phyloP scores from a whole-genome alignment of 2,329 filamentous ascomycete genomes.

The Zymoseptoria brevis region DNA sequence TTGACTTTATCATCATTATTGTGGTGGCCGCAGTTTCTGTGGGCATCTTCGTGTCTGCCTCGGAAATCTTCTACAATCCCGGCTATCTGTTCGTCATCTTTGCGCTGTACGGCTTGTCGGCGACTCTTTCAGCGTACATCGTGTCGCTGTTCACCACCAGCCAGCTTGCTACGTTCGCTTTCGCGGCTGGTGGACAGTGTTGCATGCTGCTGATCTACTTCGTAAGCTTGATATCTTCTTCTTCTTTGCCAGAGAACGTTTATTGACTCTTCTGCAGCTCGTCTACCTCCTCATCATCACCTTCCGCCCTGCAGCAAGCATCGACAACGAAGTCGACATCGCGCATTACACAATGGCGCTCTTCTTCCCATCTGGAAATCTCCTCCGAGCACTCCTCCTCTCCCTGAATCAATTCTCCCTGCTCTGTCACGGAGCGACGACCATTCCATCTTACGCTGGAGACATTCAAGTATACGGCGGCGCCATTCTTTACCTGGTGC shows the following conservation, averaged over 20 bases:
- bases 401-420: slow-evolving; percentile 77
- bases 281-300: slow-evolving; percentile 47
- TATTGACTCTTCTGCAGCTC: slow-evolving; percentile 17
- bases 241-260: too few relatives aligned
- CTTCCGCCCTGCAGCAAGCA: slow-evolving; percentile 60
- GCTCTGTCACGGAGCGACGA: slow-evolving; percentile 55
- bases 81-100: slow-evolving; percentile 78
- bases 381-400: slow-evolving; percentile 66
- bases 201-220: slow-evolving; percentile 42
- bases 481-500: slow-evolving; percentile 71
- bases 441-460: slow-evolving; percentile 60
- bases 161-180: slow-evolving; percentile 76
- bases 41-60: slow-evolving; percentile 59
- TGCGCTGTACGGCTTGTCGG: slow-evolving; percentile 70
- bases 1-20: slow-evolving; percentile 71
- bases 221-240: background rate
- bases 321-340: slow-evolving; percentile 59
- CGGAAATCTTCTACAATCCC: slow-evolving; percentile 64
- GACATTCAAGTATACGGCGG: slow-evolving; percentile 70
- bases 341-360: slow-evolving; percentile 68
- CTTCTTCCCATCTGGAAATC: slow-evolving; percentile 68
- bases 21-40: slow-evolving; percentile 57
- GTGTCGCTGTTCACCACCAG: slow-evolving; percentile 72
- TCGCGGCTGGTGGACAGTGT: slow-evolving; percentile 69
- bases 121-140: slow-evolving; percentile 69